These are phyloP conservation scores for Verbascum thapsus DNA, from an alignment of 257 asterid species.

Conservation along the genomic window DNA sequence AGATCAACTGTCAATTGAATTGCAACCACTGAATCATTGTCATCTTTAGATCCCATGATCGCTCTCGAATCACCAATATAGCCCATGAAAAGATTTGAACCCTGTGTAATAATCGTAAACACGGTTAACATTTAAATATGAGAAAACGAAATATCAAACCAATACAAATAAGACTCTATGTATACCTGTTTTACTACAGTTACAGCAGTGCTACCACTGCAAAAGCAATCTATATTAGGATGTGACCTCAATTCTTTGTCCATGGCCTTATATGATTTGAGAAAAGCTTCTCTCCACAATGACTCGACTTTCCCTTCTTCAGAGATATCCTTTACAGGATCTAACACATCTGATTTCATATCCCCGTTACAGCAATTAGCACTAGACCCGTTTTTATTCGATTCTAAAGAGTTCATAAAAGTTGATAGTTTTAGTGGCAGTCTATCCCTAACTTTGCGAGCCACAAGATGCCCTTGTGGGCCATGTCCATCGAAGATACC, in stretches of 20 bases:
- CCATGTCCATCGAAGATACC: conserved; percentile 99
- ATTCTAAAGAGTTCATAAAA: conserved; percentile 54
- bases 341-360: conserved; percentile 65
- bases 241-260: conserved; percentile 91
- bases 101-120: conserved; percentile 47
- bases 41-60: conserved; percentile 79
- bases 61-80: conserved; percentile 96
- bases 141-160: conserved; percentile 12
- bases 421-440: conserved; percentile 73
- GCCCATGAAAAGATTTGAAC: conserved; percentile 84
- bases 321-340: conserved; percentile 52
- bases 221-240: conserved; percentile 90
- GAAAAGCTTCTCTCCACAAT: conserved; percentile 86
- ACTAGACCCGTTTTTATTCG: conserved; percentile 54
- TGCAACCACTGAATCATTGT: conserved; percentile 75
- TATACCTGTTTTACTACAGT: conserved; percentile 80
- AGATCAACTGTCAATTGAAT: conserved; percentile 93
- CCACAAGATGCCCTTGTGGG: conserved; percentile 93
- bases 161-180: not conserved
- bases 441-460: conserved; percentile 89
- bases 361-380: conserved; percentile 68
- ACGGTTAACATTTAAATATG: conserved; percentile 11
- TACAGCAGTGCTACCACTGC: conserved; percentile 99
- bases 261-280: conserved; percentile 86
- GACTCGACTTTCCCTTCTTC: conserved; percentile 57